phyloP scores from a whole-genome alignment of 176 grass and related monocot species.

The Oryza australiensis region DNA sequence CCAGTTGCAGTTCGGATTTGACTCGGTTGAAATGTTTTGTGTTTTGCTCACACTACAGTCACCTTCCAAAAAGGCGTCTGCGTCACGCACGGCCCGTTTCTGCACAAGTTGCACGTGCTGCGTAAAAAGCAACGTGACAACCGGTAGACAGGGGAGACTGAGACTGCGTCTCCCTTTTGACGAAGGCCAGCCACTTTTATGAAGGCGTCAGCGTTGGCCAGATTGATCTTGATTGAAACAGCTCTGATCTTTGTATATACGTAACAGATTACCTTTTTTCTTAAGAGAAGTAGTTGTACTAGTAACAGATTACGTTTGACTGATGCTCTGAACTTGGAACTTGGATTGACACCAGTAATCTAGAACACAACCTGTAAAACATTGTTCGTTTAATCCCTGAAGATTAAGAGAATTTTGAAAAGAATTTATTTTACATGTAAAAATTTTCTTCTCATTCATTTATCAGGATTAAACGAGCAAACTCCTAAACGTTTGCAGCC shows the following conservation, averaged over 20 bases:
- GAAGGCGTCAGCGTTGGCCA: background rate
- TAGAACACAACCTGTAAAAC: background rate
- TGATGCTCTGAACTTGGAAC: background rate
- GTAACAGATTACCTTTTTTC: background rate
- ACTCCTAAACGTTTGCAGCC: no score
- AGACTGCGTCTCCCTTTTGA: background rate
- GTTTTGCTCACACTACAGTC: background rate
- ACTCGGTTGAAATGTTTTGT: background rate
- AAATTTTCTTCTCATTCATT: no score
- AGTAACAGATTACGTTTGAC: background rate
- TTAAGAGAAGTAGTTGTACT: background rate
- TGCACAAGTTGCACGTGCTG: background rate
- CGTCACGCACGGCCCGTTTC: background rate
- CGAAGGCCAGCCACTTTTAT: background rate
- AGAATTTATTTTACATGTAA: no score
- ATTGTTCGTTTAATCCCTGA: no score
- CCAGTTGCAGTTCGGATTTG: background rate
- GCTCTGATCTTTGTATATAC: background rate
- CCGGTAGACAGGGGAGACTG: background rate
- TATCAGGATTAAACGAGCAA: no score
- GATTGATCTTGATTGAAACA: background rate
- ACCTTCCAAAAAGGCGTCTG: background rate
- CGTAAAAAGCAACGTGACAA: background rate
- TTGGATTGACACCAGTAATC: background rate
- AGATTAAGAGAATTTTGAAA: no score